A percentile compares a stretch with the other conserved stretches of the same genome.
These are phyloP conservation scores for Cryptococcus sp. DNA, from an alignment of 1,284 basidiomycete species.

Conservation along the genomic window DNA sequence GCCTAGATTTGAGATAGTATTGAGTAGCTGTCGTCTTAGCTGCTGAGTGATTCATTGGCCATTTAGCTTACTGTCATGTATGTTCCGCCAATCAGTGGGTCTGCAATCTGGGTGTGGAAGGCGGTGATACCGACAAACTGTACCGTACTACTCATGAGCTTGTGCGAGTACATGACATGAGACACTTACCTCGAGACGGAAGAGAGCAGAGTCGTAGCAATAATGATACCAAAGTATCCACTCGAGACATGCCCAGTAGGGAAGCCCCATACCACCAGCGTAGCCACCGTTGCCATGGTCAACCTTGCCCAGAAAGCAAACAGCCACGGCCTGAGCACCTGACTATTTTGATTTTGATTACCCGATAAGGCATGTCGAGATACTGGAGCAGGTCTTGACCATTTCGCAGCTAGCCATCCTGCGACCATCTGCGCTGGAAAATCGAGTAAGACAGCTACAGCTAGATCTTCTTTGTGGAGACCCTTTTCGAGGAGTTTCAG, in stretches of 20 bases:
- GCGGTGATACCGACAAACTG: slow-evolving; percentile 98
- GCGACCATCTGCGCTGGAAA: slow-evolving; percentile 97
- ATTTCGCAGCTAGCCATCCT: slow-evolving; percentile 92
- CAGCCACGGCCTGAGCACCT: slow-evolving; percentile 78
- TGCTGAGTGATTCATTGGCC: no score
- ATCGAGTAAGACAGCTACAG: slow-evolving; percentile 90
- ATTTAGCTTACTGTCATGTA: slow-evolving; percentile 82
- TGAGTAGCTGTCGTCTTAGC: slow-evolving; percentile 64
- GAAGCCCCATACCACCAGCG: slow-evolving; percentile 78
- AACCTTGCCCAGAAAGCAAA: slow-evolving; percentile 89
- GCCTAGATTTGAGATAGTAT: slow-evolving; percentile 94
- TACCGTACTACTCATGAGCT: slow-evolving; percentile 62
- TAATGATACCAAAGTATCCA: slow-evolving; percentile 76
- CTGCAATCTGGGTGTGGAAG: slow-evolving; percentile 95
- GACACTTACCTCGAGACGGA: slow-evolving; percentile 73
- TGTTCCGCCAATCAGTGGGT: slow-evolving; percentile 94
- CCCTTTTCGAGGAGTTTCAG: slow-evolving; percentile 98
- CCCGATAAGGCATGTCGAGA: slow-evolving; percentile 26
- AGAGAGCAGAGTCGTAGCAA: slow-evolving; percentile 73
- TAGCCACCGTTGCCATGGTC: slow-evolving; percentile 61
- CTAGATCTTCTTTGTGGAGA: slow-evolving; percentile 89
- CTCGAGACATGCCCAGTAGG: slow-evolving; percentile 51
- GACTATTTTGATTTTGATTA: background rate
- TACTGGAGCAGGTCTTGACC: slow-evolving; percentile 57
- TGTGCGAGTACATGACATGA: background rate